phyloP scores from a whole-genome alignment of 140 eudicot species.

The Flaveria floridana region DNA sequence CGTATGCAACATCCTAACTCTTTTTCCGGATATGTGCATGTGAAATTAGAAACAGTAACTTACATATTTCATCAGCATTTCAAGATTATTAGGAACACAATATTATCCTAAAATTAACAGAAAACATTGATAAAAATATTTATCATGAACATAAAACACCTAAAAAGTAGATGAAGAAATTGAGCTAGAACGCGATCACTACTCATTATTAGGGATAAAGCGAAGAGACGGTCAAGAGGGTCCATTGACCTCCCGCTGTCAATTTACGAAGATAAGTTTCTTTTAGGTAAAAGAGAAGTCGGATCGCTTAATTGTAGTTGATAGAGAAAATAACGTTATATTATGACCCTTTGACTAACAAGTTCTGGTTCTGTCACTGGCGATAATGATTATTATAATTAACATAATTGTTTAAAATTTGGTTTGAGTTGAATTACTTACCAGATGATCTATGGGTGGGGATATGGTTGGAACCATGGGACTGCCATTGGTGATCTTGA shows the following conservation, averaged over 20 bases:
- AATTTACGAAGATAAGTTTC: too few relatives aligned
- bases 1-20: conserved; percentile 32
- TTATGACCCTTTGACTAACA: too few relatives aligned
- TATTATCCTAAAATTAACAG: neutral
- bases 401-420: too few relatives aligned
- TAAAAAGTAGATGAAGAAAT: neutral
- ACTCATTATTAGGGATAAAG: neutral
- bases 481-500: conserved; percentile 63
- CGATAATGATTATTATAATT: too few relatives aligned
- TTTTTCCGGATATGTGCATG: conserved; percentile 37
- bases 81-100: conserved; percentile 27
- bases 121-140: neutral
- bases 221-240: too few relatives aligned
- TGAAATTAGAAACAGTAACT: conserved; percentile 23
- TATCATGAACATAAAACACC: neutral
- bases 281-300: too few relatives aligned
- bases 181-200: neutral
- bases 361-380: too few relatives aligned
- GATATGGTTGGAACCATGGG: conserved; percentile 37
- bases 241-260: too few relatives aligned
- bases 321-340: too few relatives aligned
- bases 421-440: conserved; percentile 5
- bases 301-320: too few relatives aligned
- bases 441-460: conserved; percentile 45
- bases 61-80: conserved; percentile 34